Percentiles rank a stretch among this genome's conserved stretches.
phyloP scores from a whole-genome alignment of 2,329 filamentous ascomycete species.

The Penicillium hordei region DNA sequence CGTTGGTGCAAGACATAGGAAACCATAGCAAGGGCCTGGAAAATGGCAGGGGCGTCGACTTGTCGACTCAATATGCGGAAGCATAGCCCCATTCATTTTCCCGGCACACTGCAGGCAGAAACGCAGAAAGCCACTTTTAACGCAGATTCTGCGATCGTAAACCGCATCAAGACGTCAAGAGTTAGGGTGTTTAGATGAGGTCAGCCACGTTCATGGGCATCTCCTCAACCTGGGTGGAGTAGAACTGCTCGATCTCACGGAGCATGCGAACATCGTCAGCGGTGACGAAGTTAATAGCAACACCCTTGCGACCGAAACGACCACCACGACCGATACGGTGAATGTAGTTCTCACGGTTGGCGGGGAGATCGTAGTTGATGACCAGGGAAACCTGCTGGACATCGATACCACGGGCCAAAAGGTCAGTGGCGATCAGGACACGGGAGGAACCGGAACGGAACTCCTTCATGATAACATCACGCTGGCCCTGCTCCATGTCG shows the following conservation, averaged over 20 bases:
- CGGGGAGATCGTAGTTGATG: conserved; percentile 98
- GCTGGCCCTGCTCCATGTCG: conserved; percentile 97
- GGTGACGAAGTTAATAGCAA: conserved; percentile 99
- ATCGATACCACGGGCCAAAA: conserved; percentile 97
- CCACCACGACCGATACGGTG: conserved; percentile 96
- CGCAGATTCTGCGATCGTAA: conserved; percentile 41
- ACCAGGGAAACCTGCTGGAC: conserved; percentile 97
- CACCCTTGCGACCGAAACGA: conserved; percentile 95
- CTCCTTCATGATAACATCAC: conserved; percentile 98
- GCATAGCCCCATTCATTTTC: conserved; percentile 8
- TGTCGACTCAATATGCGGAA: conserved; percentile 15
- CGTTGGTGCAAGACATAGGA: conserved; percentile 39
- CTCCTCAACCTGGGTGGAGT: conserved; percentile 95
- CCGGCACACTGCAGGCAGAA: conserved; percentile 28
- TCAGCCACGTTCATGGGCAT: conserved; percentile 93
- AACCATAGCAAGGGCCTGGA: conserved; percentile 33
- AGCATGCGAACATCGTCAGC: conserved; percentile 97
- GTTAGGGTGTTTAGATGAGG: conserved; percentile 45
- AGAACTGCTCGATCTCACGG: conserved; percentile 94
- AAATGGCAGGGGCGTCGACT: not conserved
- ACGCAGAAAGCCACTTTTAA: conserved; percentile 45
- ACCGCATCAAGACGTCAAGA: conserved; percentile 39
- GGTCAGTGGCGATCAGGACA: conserved; percentile 94
- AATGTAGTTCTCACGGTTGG: conserved; percentile 99
- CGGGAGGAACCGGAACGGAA: conserved; percentile 95